These are phyloP conservation scores for Camellia sinensis DNA, from an alignment of 148 eudicot genomes.

Conservation along the genomic window DNA sequence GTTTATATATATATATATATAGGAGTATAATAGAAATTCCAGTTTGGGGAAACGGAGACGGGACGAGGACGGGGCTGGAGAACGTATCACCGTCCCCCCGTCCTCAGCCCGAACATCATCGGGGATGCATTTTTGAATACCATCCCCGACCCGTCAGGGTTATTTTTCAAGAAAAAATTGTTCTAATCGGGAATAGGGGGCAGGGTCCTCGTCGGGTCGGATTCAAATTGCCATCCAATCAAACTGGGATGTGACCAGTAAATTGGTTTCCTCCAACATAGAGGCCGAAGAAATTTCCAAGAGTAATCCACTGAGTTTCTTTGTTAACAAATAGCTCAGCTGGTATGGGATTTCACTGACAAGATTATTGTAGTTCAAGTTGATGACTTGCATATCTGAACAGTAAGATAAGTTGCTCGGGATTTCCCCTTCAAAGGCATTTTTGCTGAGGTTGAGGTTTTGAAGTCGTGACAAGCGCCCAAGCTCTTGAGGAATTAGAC, in stretches of 20 bases:
- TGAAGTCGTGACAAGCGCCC: background rate
- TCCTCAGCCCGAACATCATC: too few relatives aligned
- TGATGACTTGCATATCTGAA: background rate
- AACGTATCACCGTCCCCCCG: too few relatives aligned
- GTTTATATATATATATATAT: too few relatives aligned
- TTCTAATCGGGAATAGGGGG: too few relatives aligned
- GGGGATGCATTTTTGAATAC: too few relatives aligned
- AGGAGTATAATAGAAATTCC: too few relatives aligned
- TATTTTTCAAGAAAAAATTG: too few relatives aligned
- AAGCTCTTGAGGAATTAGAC: slow-evolving; percentile 6
- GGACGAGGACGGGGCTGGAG: too few relatives aligned
- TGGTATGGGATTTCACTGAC: background rate
- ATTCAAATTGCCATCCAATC: background rate
- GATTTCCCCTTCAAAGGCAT: slow-evolving; percentile 8
- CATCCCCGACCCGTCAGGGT: too few relatives aligned
- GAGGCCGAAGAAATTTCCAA: slow-evolving; percentile 15
- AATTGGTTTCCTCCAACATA: slow-evolving; percentile 7
- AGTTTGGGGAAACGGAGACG: too few relatives aligned
- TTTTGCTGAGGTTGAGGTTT: slow-evolving; percentile 5
- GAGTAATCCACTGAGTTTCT: background rate
- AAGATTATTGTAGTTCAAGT: slow-evolving; percentile 1
- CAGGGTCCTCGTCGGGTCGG: too few relatives aligned
- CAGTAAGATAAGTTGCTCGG: slow-evolving; percentile 12
- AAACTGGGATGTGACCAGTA: slow-evolving; percentile 12
- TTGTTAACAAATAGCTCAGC: slow-evolving; percentile 6